Conservation (phyloP, 2,329 filamentous ascomycete genomes). For the Botrytis squamosa region DNA sequence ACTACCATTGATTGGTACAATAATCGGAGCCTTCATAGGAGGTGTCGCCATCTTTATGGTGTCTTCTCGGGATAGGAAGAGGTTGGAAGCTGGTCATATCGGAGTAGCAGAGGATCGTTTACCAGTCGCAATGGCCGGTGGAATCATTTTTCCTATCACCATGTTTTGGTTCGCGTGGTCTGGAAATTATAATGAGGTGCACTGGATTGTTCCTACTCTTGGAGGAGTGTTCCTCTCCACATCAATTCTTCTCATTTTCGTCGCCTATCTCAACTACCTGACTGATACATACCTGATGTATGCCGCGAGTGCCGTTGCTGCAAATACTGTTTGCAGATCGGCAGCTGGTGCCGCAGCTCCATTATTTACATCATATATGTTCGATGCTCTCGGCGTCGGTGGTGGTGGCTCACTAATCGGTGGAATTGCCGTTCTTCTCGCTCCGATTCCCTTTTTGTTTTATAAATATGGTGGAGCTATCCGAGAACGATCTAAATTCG, state of each 20-base stretch:
- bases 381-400: conserved; percentile 47
- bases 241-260: conserved; percentile 49
- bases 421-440: conserved; percentile 48
- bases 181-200: conserved; percentile 47
- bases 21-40: conserved; percentile 44
- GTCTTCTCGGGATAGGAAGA: conserved; percentile 41
- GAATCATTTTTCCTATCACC: conserved; percentile 51
- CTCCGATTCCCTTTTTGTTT: conserved; percentile 37
- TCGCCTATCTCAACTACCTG: conserved; percentile 57
- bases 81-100: conserved; percentile 34
- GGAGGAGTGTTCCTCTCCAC: conserved; percentile 45
- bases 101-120: conserved; percentile 48
- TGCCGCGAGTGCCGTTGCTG: conserved; percentile 54
- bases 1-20: conserved; percentile 66
- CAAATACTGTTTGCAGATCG: conserved; percentile 60
- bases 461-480: conserved; percentile 37
- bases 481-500: conserved; percentile 36
- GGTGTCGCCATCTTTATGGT: conserved; percentile 47
- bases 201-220: conserved; percentile 49
- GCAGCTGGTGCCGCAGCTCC: conserved; percentile 64
- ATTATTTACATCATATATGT: conserved; percentile 54
- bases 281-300: conserved; percentile 45
- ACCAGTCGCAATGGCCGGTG: conserved; percentile 55
- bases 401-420: conserved; percentile 50
- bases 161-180: conserved; percentile 54